Base-by-base conservation (phyloP, 345 rosid species). In the Physaria fendleri region DNA sequence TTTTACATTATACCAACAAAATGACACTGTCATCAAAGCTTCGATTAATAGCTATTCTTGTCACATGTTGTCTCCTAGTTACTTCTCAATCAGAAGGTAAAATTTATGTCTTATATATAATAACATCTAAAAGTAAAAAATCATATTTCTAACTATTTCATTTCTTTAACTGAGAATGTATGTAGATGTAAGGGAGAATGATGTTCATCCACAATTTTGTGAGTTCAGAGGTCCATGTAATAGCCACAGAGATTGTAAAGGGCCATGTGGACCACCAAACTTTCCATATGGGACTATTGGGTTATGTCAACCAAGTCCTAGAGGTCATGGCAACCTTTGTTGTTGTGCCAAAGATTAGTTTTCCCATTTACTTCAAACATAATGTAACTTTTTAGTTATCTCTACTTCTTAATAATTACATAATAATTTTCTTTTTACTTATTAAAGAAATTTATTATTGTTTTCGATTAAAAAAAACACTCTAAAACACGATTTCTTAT, bases 281-380 rank as follows among this genome's bases (percentile, higher is more conserved):
- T 58, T 67, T 9, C 59, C 71, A 29, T 37, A 37, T 1, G 2
- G 0, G 6, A 59, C 65, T 29, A 41, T 50, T 16, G 59, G 46
- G 2, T 30, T 18, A 10, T 67, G 72, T 21, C 65, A 32, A 59
- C 7, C 72, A 2, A 59, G 5, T 59, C 72, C 66, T 42, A 41
- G 39, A 32, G 66, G 54, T 23, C 65, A 67, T 67, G 67, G 67
- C 49, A 59, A 52, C 8, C 13, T 59, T 35, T 68, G 66, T 50
- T 62, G 66, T 47, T 62, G 57, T 38, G 37, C 57, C 4, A 48
- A 62, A 48, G 47, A 61, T 61, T 48, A 23, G 15, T 7, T 48
- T 4, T 15, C 4, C 6, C n/a, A n/a, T n/a, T n/a, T n/a, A n/a
- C n/a, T n/a, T n/a, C n/a, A n/a, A n/a, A n/a, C n/a, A n/a, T n/a